phyloP scores from a whole-genome alignment of 1,284 basidiomycete species.

The Irpex sp. region DNA sequence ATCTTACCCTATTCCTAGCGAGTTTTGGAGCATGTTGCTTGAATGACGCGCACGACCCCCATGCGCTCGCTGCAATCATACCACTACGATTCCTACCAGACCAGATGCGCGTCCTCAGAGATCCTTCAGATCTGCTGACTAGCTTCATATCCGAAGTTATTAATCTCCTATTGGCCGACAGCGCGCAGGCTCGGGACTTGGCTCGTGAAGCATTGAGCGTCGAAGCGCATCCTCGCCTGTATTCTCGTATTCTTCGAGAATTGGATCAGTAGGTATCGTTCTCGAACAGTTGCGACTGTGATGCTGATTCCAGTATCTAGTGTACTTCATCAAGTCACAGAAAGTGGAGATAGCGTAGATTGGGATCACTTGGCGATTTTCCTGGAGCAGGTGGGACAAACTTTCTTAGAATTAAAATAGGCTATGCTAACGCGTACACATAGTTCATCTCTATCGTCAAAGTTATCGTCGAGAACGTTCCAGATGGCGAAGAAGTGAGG shows the following conservation, averaged over 20 bases:
- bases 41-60: slow-evolving; percentile 45
- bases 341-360: slow-evolving; percentile 33
- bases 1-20: slow-evolving; percentile 79
- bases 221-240: slow-evolving; percentile 72
- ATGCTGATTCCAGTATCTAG: slow-evolving; percentile 24
- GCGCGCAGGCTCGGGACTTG: slow-evolving; percentile 66
- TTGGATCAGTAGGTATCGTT: slow-evolving; percentile 62
- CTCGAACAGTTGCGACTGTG: not conserved
- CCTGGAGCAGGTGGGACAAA: slow-evolving; percentile 63
- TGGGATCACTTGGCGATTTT: slow-evolving; percentile 62
- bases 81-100: slow-evolving; percentile 66
- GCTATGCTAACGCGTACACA: not conserved
- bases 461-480: slow-evolving; percentile 72
- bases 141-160: slow-evolving; percentile 70
- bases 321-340: slow-evolving; percentile 43
- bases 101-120: slow-evolving; percentile 58
- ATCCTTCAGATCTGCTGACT: slow-evolving; percentile 54
- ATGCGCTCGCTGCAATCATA: slow-evolving; percentile 51
- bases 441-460: slow-evolving; percentile 76
- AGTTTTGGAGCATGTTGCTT: slow-evolving; percentile 72
- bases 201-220: slow-evolving; percentile 78
- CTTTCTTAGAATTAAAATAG: not conserved
- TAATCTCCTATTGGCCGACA: slow-evolving; percentile 62
- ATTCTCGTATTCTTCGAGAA: slow-evolving; percentile 63
- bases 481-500: slow-evolving; percentile 56